Percentiles rank a stretch among this genome's conserved stretches.
Evolutionary conservation across 1,284 basidiomycete genomes (phyloP).

Genomic region (Neolentinus lepideus): DNA sequence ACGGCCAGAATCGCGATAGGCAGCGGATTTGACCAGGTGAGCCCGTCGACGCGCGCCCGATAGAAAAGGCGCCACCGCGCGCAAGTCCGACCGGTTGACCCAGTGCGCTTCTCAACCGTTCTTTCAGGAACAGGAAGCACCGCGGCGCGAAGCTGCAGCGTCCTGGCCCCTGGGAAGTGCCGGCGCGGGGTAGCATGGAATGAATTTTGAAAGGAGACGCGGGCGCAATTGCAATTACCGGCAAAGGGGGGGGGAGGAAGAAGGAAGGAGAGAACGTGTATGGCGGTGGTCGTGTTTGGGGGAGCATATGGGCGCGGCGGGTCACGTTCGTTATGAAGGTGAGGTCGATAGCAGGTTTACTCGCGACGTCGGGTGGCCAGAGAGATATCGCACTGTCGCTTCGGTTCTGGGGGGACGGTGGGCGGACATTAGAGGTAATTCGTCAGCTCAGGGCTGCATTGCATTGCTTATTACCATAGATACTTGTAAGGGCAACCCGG

Average conservation of each 20-base stretch:
- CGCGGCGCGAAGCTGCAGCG: no score
- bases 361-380: background rate
- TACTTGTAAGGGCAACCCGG: no score
- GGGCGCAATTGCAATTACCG: slow-evolving; percentile 1
- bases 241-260: background rate
- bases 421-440: no score
- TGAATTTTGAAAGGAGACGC: background rate
- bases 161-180: background rate
- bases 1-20: no score
- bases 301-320: background rate
- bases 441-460: no score
- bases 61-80: no score
- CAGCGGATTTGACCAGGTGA: no score
- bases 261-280: slow-evolving; percentile 25
- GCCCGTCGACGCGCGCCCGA: no score
- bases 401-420: background rate
- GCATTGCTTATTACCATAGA: no score
- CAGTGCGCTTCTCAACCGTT: background rate
- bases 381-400: background rate
- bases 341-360: background rate
- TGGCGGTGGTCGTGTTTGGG: slow-evolving; percentile 18
- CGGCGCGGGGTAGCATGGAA: background rate
- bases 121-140: background rate
- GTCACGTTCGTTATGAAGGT: background rate
- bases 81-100: no score